Conservation (phyloP, 495 filamentous ascomycete species). For the Penicillium canescens region DNA sequence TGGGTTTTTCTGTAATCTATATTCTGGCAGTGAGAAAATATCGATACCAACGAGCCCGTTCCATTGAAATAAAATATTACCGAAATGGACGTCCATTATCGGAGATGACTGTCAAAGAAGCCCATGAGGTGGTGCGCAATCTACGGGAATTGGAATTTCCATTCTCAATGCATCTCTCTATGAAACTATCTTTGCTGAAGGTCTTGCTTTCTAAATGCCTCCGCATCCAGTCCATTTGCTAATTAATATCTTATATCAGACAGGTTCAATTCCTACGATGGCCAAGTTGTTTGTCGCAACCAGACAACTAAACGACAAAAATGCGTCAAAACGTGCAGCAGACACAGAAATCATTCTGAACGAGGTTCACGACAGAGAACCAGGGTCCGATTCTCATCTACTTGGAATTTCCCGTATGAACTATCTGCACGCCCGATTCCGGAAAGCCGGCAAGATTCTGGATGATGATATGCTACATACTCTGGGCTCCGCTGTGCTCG, state of each 20-base stretch:
- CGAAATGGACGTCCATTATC: constrained; percentile 8
- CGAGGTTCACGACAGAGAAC: constrained; percentile 29
- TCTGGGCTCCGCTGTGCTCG: constrained; percentile 36
- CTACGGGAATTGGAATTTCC: constrained; percentile 35
- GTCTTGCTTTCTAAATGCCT: constrained; percentile 2
- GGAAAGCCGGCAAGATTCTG: constrained; percentile 35
- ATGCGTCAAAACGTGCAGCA: constrained; percentile 27
- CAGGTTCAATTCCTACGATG: constrained; percentile 39
- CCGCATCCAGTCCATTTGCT: background rate
- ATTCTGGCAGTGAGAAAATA: no score
- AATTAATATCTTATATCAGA: constrained; percentile 13
- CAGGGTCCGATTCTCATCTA: constrained; percentile 28
- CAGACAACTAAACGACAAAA: constrained; percentile 31
- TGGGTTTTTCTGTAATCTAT: no score
- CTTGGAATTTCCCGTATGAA: constrained; percentile 48
- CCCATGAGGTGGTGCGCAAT: constrained; percentile 25
- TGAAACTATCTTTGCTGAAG: constrained; percentile 31
- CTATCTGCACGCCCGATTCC: constrained; percentile 44
- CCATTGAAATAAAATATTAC: no score
- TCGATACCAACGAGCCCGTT: no score
- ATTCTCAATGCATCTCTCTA: constrained; percentile 23
- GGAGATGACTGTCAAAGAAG: constrained; percentile 34
- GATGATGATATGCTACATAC: constrained; percentile 49
- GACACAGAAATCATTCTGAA: constrained; percentile 33
- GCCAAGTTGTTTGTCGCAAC: constrained; percentile 36